These are phyloP conservation scores for Pueraria montana DNA, from an alignment of 306 rosid genomes.

Conservation along the genomic window DNA sequence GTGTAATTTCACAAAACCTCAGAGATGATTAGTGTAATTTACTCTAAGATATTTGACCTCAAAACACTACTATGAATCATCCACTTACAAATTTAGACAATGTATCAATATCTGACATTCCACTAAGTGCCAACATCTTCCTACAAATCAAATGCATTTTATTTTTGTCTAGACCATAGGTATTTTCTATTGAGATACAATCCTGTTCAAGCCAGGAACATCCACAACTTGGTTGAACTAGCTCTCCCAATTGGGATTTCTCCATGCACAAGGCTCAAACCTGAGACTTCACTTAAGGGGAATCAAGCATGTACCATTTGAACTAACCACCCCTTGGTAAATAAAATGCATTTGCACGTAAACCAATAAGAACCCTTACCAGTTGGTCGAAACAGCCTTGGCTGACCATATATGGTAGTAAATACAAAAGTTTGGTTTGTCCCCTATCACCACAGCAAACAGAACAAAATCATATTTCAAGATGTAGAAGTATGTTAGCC, in stretches of 20 bases:
- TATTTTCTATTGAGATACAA: too few species aligned
- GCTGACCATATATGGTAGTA: conserved; percentile 78
- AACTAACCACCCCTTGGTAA: neutral
- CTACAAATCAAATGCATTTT: too few species aligned
- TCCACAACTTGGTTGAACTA: neutral
- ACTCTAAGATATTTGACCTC: too few species aligned
- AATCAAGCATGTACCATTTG: neutral
- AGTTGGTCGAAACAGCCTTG: conserved; percentile 82
- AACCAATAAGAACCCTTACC: conserved; percentile 59
- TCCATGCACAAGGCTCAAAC: neutral
- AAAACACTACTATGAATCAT: too few species aligned
- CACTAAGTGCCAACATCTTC: too few species aligned
- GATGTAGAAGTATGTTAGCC: neutral
- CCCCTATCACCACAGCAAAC: conserved; percentile 60
- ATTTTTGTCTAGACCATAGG: too few species aligned
- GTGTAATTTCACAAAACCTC: too few species aligned
- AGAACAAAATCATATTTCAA: conserved; percentile 34
- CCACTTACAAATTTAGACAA: too few species aligned
- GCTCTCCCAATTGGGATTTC: neutral
- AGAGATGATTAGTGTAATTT: too few species aligned
- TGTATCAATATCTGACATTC: too few species aligned
- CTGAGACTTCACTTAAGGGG: neutral
- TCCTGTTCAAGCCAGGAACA: too few species aligned
- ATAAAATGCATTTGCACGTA: conserved; percentile 15
- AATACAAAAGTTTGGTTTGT: conserved; percentile 78